Evolutionary conservation across 345 rosid genomes (phyloP).

Genomic region (Microthlaspi erraticum): DNA sequence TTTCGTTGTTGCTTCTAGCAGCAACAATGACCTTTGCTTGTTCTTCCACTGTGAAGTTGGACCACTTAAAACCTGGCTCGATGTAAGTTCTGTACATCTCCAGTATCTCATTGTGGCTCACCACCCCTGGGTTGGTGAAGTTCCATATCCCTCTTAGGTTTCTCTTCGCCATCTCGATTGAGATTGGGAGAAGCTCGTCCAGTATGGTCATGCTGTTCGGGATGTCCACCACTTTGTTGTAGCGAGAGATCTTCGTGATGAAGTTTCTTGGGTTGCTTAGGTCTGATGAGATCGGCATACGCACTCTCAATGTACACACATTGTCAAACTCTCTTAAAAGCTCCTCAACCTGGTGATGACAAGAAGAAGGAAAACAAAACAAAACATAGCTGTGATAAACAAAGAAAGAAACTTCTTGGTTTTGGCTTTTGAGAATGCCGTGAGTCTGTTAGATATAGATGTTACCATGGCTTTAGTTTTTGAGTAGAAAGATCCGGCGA

Average conservation of each 20-base stretch:
- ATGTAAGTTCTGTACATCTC: constrained; percentile 57
- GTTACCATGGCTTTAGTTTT: constrained; percentile 70
- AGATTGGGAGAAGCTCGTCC: constrained; percentile 63
- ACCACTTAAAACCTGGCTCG: constrained; percentile 54
- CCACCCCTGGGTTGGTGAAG: constrained; percentile 68
- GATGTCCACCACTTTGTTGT: constrained; percentile 63
- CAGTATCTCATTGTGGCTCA: constrained; percentile 63
- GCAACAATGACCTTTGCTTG: constrained; percentile 63
- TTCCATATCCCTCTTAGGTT: constrained; percentile 63
- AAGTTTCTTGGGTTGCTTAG: constrained; percentile 61
- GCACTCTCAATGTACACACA: constrained; percentile 61
- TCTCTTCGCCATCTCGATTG: constrained; percentile 67
- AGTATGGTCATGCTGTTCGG: constrained; percentile 70
- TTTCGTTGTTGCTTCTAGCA: constrained; percentile 63
- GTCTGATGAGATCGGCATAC: constrained; percentile 70
- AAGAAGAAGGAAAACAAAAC: background rate
- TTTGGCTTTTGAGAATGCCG: background rate
- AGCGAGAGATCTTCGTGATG: constrained; percentile 54
- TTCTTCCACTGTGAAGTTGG: constrained; percentile 59
- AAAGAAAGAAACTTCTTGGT: constrained; percentile 5
- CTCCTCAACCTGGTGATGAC: constrained; percentile 57
- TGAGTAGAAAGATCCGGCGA: constrained; percentile 60
- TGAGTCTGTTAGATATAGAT: background rate
- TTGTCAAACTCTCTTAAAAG: constrained; percentile 56
- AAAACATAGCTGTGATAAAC: constrained; percentile 29